Evolutionary conservation across 78 protist species (phyloP).

Genomic region (Emiliania huxleyi): DNA sequence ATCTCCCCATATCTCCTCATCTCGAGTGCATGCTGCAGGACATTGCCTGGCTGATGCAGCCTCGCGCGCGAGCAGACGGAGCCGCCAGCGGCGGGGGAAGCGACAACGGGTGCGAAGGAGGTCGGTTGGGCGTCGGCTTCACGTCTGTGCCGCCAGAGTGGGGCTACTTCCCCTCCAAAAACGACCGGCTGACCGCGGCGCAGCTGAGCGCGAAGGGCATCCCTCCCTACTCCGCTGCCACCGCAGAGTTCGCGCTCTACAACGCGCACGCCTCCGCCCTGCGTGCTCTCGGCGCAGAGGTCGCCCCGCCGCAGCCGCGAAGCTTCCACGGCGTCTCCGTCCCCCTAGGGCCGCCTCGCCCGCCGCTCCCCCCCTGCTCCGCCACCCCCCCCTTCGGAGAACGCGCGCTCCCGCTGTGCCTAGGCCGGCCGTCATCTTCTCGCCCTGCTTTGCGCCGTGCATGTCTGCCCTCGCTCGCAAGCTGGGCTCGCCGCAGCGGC

Average conservation of each 20-base stretch:
- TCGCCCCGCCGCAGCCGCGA: background rate
- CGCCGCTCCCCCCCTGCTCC: no score
- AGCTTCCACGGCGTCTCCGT: background rate
- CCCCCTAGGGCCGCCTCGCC: background rate
- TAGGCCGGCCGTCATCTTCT: background rate
- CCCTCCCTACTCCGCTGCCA: background rate
- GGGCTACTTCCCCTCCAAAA: constrained; percentile 9
- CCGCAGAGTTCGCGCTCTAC: background rate
- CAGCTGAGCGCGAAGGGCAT: background rate
- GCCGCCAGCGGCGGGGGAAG: no score
- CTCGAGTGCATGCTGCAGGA: no score
- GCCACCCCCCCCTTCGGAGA: no score
- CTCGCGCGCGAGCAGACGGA: no score
- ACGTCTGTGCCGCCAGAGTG: background rate
- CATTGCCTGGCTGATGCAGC: no score
- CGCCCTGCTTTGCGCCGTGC: background rate
- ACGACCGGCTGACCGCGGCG: background rate
- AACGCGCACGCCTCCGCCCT: background rate
- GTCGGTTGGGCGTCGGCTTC: constrained; percentile 37
- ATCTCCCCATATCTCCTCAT: no score
- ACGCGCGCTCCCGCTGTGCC: no score
- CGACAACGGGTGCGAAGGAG: no score
- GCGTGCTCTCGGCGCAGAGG: background rate
- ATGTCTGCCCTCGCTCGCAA: background rate
- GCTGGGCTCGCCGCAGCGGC: no score